Conservation (phyloP, 2,329 filamentous ascomycete species). For the Lachnellula occidentalis region DNA sequence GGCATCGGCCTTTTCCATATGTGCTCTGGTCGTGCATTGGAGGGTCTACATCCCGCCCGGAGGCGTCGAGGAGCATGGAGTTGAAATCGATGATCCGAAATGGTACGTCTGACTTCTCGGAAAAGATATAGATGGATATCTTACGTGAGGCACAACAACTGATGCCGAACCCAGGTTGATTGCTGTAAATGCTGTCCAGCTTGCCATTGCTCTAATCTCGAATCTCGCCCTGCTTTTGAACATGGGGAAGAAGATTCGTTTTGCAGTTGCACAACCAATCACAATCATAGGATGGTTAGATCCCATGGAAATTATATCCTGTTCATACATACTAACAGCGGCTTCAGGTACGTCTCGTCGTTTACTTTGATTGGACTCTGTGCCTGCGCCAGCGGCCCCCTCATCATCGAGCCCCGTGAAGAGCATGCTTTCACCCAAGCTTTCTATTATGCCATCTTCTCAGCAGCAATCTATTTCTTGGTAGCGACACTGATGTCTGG, state of each 20-base stretch:
- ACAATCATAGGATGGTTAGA: constrained; percentile 73
- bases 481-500: constrained; percentile 70
- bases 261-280: constrained; percentile 74
- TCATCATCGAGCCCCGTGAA: constrained; percentile 40
- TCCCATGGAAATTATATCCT: constrained; percentile 30
- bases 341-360: constrained; percentile 48
- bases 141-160: neutral
- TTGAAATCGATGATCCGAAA: constrained; percentile 59
- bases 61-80: constrained; percentile 45
- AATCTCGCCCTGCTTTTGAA: constrained; percentile 82
- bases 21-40: constrained; percentile 78
- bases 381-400: constrained; percentile 58
- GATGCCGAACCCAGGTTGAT: constrained; percentile 48
- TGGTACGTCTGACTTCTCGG: constrained; percentile 48
- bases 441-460: constrained; percentile 80
- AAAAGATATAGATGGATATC: neutral
- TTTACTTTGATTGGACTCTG: constrained; percentile 62
- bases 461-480: constrained; percentile 70
- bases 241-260: constrained; percentile 75
- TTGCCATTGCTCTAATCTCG: constrained; percentile 68
- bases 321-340: neutral
- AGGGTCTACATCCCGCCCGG: constrained; percentile 50
- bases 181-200: constrained; percentile 69
- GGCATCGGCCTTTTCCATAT: constrained; percentile 83
- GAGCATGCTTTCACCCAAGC: constrained; percentile 69